Percentiles rank a stretch among this genome's conserved stretches.
phyloP scores from a whole-genome alignment of 352 stramenopile genomes.

The Phytophthora rubi region DNA sequence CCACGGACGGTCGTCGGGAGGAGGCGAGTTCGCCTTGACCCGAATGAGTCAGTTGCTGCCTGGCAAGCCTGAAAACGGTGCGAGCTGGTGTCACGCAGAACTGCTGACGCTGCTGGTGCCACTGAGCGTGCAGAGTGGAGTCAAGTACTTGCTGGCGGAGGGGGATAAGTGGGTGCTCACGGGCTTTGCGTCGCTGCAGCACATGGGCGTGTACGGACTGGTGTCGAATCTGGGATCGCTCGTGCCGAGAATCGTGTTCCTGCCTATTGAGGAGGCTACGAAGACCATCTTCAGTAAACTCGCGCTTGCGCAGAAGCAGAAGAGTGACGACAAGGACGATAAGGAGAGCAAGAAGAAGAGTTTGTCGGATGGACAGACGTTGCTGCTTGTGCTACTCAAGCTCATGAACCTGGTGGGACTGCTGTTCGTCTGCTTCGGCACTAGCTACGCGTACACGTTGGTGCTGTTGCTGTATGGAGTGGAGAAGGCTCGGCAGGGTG shows the following conservation, averaged over 20 bases:
- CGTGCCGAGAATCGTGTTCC: constrained; percentile 94
- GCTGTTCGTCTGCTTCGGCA: constrained; percentile 86
- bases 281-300: constrained; percentile 96
- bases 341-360: constrained; percentile 35
- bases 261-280: constrained; percentile 96
- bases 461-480: constrained; percentile 81
- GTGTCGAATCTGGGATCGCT: constrained; percentile 96
- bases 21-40: constrained; percentile 47
- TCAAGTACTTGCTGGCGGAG: constrained; percentile 98
- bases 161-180: constrained; percentile 96
- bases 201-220: constrained; percentile 97
- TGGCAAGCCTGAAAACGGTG: constrained; percentile 6
- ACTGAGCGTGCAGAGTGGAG: constrained; percentile 92
- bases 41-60: constrained; percentile 67
- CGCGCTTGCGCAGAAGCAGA: constrained; percentile 38
- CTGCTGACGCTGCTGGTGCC: constrained; percentile 68
- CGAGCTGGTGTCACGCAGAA: constrained; percentile 56
- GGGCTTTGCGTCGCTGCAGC: constrained; percentile 87
- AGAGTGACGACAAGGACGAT: constrained; percentile 12
- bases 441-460: constrained; percentile 82
- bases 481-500: constrained; percentile 67
- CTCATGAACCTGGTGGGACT: constrained; percentile 85
- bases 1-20: constrained; percentile 7
- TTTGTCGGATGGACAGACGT: constrained; percentile 39
- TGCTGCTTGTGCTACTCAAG: constrained; percentile 86